Evolutionary conservation across 2,329 filamentous ascomycete species (phyloP), one percentile per base, ranked within the genome.

Genomic region (Chaetomiaceae sp.): DNA sequence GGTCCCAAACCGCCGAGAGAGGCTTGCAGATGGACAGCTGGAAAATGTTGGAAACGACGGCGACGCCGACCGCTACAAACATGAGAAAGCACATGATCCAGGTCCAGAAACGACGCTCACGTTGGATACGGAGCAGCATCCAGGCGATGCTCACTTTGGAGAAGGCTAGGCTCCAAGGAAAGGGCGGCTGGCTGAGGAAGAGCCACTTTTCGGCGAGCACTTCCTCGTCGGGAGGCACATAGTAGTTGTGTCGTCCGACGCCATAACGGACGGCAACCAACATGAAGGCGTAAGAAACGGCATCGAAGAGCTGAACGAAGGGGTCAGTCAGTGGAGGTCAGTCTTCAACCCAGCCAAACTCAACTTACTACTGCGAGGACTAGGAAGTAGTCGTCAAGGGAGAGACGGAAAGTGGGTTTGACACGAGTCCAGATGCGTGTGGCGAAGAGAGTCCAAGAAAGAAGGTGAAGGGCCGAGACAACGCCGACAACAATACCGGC

Each of bases 131-230:
- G 19, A 58, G 17, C 17, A 58, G 51, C 42, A 51, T 58, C 27
- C 48, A 52, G 19, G 51, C 47, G 47, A 58, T 58, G 54, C 54
- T 56, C 21, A 56, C 47, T 45, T 58, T 58, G 46, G 56, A 48
- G 27, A 51, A 51, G 45, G 50, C 54, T 19, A 56, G 51, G n/a
- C 31, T 39, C 56, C 56, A 58, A 21, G 54, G 45, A 35, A 47
- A 58, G 10, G 44, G 39, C 17, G 56, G 54, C 40, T 58, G 51
- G 48, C 40, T 51, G 39, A 58, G 38, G 38, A 58, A 55, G 25
- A 56, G 51, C 37, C 35, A 56, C 27, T 58, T 58, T 41, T 58
- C 52, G 8, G 55, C 55, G 2, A 48, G 38, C 7, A 54, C 23
- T 30, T 44, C 42, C 9, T 53, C 23, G 23, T 42, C 35, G 7